A percentile compares a stretch with the other conserved stretches of the same genome.
Conservation (phyloP, 805 yeast species). For the Cyberlindnera euphorbiae region DNA sequence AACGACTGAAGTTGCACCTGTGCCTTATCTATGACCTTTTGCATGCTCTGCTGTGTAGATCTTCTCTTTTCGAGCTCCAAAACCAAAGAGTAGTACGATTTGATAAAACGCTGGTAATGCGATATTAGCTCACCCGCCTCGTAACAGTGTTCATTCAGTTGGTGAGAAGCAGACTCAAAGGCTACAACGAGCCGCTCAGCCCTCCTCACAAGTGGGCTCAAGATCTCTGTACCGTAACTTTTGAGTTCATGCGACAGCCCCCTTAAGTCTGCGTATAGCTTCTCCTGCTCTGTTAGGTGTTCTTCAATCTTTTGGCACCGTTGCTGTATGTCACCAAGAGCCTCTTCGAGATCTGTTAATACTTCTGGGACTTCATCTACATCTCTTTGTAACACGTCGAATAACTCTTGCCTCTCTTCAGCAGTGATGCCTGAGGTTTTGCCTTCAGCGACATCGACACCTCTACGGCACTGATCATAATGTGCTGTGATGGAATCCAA, state of each 20-base stretch:
- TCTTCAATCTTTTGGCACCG: conserved; percentile 22
- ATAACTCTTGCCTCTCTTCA: conserved; percentile 34
- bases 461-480: conserved; percentile 70
- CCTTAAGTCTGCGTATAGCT: conserved; percentile 19
- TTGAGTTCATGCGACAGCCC: conserved; percentile 20
- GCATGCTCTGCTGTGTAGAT: conserved; percentile 36
- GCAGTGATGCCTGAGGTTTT: conserved; percentile 24
- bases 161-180: conserved; percentile 6
- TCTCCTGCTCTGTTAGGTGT: conserved; percentile 8
- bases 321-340: conserved; percentile 27
- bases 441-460: conserved; percentile 32
- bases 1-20: conserved; percentile 34
- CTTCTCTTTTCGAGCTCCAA: conserved; percentile 50
- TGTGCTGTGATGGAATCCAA: conserved; percentile 73
- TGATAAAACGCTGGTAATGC: conserved; percentile 47
- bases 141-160: conserved; percentile 16
- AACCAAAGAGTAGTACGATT: conserved; percentile 47
- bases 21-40: conserved; percentile 36
- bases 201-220: too few species aligned
- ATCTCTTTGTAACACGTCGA: conserved; percentile 47
- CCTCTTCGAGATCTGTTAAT: conserved; percentile 40
- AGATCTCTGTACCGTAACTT: too few species aligned
- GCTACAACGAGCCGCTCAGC: conserved; percentile 13
- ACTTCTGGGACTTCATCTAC: conserved; percentile 54
- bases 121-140: conserved; percentile 33